A percentile compares a stretch with the other conserved stretches of the same genome.
phyloP scores from a whole-genome alignment of 2,329 filamentous ascomycete genomes.

The Aspergillus udagawae region DNA sequence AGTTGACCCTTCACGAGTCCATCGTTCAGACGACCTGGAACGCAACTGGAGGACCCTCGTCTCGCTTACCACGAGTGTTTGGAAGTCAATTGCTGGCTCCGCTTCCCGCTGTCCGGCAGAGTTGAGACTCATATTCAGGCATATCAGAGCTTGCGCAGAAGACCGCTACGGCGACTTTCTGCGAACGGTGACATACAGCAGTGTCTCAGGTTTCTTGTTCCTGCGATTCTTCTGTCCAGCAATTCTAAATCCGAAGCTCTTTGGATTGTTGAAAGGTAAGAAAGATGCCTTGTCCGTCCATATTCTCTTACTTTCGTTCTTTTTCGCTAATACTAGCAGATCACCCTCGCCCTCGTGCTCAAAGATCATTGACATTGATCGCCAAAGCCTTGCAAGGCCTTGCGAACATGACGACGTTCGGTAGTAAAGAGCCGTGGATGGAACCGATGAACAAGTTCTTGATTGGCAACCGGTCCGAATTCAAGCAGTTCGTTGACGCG shows the following conservation, averaged over 20 bases:
- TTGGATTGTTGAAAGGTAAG: conserved; percentile 71
- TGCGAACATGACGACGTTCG: conserved; percentile 85
- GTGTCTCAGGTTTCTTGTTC: conserved; percentile 91
- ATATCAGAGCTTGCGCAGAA: conserved; percentile 86
- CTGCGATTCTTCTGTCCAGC: conserved; percentile 93
- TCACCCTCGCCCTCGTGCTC: conserved; percentile 75
- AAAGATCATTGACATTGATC: conserved; percentile 85
- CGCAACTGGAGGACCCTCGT: conserved; percentile 80
- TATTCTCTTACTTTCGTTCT: conserved; percentile 1
- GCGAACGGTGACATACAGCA: conserved; percentile 84
- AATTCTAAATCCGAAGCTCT: conserved; percentile 92
- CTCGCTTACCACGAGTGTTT: conserved; percentile 73
- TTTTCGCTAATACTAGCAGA: conserved; percentile 48
- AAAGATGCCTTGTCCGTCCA: neutral
- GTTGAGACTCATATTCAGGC: conserved; percentile 79
- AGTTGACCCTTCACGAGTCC: conserved; percentile 81
- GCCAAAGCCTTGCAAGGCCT: conserved; percentile 89
- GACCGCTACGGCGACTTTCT: conserved; percentile 92
- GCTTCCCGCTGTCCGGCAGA: conserved; percentile 73
- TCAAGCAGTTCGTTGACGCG: conserved; percentile 82
- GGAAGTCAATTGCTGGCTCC: conserved; percentile 77
- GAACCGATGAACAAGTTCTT: conserved; percentile 95
- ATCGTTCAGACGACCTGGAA: conserved; percentile 64
- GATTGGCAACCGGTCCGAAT: conserved; percentile 66
- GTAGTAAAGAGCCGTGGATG: conserved; percentile 98